These are phyloP conservation scores for Debaryomycetaceae sp. DNA, from an alignment of 1,139 yeast species.

Conservation along the genomic window DNA sequence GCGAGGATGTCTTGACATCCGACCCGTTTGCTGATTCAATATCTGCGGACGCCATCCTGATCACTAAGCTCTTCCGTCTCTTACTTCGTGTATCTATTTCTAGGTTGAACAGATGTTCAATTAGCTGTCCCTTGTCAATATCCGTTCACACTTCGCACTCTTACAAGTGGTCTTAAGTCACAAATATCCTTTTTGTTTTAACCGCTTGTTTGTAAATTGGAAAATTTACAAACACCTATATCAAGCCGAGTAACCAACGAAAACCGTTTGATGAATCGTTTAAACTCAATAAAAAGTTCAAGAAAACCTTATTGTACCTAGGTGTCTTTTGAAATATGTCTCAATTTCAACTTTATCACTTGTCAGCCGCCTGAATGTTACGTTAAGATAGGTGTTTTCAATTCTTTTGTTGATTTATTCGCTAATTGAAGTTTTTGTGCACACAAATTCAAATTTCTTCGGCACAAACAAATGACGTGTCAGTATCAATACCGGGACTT, in stretches of 20 bases:
- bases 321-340: not conserved
- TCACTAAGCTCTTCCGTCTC: not conserved
- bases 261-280: not conserved
- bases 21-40: constrained; percentile 5
- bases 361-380: not conserved
- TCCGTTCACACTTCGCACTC: not conserved
- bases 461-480: not conserved
- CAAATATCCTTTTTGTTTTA: not conserved
- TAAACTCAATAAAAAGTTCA: not conserved
- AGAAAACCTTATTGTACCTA: not conserved
- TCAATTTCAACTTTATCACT: not conserved
- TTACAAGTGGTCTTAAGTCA: not conserved
- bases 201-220: not conserved
- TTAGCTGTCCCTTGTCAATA: not conserved
- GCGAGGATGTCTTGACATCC: constrained; percentile 5
- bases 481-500: not conserved
- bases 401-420: not conserved
- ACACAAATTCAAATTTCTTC: not conserved
- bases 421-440: not conserved
- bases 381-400: not conserved
- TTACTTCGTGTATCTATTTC: not conserved
- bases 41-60: constrained; percentile 4
- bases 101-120: not conserved
- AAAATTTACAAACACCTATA: not conserved
- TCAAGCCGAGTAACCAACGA: not conserved